Base-by-base conservation (phyloP, 192 early-diverging fungal genomes). In the Chytriomyces confervae region DNA sequence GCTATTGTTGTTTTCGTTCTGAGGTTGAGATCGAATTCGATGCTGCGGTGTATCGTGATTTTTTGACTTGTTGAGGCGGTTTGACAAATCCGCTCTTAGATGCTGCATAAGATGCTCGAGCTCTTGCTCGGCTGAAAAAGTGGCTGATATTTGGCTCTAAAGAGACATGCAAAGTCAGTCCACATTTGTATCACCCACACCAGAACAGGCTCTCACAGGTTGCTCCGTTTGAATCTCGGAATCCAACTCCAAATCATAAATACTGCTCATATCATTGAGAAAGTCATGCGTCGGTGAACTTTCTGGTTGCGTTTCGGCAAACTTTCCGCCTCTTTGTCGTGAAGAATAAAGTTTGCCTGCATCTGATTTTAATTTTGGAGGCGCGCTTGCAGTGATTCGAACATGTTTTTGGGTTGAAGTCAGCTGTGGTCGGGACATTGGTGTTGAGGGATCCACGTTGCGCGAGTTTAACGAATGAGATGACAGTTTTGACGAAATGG, bases 81-180 rank as follows among this genome's bases (percentile, higher is more conserved):
- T 61, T 18, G 44, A 53, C n/a, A 74, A 45, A 62, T 74, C 72
- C 29, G 44, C 20, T 24, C 44, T 61, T 5, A 74, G 53, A 29
- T 61, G 27, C 9, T n/a, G n/a, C 72, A 74, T 74, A 8, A 74
- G 44, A n/a, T 74, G 60, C 8, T 74, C 60, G 7, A 74, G 53
- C 44, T 74, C 72, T 45, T 45, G 13, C 53, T 74, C 72, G 6
- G 72, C 72, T 7, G 72, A 53, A 7, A 20, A 53, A 24, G 48
- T 51, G 48, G 50, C 7, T 70, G 69, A 64, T 11, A 11, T 11
- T 10, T 24, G 27, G n/a, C 10, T 24, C 27, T 16, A 6, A 29
- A 24, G 27, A 24, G 27, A 24, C 27, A 29, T 36, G 0, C 36
- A 36, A 36, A 36, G 36, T 36, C 36, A 36, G 36, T 36, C 36